Base-by-base conservation (phyloP, 352 stramenopile genomes). In the Phytophthora idaei region DNA sequence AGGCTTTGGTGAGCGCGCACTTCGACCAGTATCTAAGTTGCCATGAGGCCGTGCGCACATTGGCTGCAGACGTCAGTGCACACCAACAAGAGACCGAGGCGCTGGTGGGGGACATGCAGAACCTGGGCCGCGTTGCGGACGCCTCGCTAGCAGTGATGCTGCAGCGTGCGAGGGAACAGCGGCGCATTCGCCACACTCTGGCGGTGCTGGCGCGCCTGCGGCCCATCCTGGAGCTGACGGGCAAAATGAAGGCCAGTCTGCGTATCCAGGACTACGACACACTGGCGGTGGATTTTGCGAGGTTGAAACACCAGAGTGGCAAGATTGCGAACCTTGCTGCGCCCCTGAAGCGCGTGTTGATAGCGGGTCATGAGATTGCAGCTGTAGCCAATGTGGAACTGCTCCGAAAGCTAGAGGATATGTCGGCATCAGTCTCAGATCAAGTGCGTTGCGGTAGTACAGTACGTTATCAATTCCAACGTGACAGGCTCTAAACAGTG, bases 11-110 rank as follows among this genome's bases (percentile, higher is more conserved):
- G 54, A 87, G 77, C 28, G 80, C 81, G 34, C 87, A 93, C 65
- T 95, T 93, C 56, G 87, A 95, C 56, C 83, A 93, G 64, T 95
- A 93, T 27, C 48, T 95, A 41, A 90, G 80, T 17, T 95, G 85
- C 57, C 87, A 95, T 60, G 87, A 95, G 57, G 77, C 85, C 3
- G 85, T 93, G 61, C 81, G 82, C 5, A 63, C 77, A 11, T 64
- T 95, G 21, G 72, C 75, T 1, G 73, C 89, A 7, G 87, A 93
- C 9, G 80, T 93, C 32, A 81, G 74, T 28, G 44, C 74, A 2
- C 87, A 95, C 61, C 67, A 89, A 37, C 72, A 74, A 34, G 87
- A 94, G 32, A 85, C 68, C 14, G 78, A 88, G 17, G 47, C 77
- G 31, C 61, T 95, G 0, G 50, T 83, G 3, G 56, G 44, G 1